Percentiles rank a stretch among this genome's conserved stretches.
Conservation (phyloP, 2,329 filamentous ascomycete genomes). For the Pseudocercospora musae region DNA sequence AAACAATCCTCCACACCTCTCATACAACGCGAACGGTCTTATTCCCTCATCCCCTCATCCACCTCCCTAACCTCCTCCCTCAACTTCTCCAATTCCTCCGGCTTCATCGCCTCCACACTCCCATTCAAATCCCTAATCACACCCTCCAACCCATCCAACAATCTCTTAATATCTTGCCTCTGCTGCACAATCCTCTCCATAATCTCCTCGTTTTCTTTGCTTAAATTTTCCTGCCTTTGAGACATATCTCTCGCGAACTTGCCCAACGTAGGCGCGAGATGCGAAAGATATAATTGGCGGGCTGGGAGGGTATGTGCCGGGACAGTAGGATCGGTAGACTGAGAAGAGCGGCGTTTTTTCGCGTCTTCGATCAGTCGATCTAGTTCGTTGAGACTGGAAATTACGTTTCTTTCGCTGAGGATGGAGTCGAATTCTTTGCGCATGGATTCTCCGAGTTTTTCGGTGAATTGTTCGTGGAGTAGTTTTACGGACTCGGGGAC, state of each 20-base stretch:
- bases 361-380: conserved; percentile 60
- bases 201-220: conserved; percentile 53
- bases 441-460: conserved; percentile 53
- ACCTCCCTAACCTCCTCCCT: conserved; percentile 29
- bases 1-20: not conserved
- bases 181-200: conserved; percentile 52
- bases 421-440: conserved; percentile 59
- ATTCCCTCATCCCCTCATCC: conserved; percentile 27
- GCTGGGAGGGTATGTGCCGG: conserved; percentile 60
- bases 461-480: conserved; percentile 57
- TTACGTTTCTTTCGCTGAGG: conserved; percentile 53
- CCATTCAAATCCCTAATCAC: conserved; percentile 57
- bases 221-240: conserved; percentile 48
- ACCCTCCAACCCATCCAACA: conserved; percentile 54
- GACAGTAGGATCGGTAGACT: too few species aligned
- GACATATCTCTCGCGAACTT: conserved; percentile 50
- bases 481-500: conserved; percentile 55
- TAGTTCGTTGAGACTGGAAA: conserved; percentile 58
- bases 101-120: conserved; percentile 41
- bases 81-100: conserved; percentile 31
- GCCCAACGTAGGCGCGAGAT: conserved; percentile 56
- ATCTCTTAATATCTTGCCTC: conserved; percentile 54
- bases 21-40: not conserved
- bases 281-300: conserved; percentile 55
- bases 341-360: conserved; percentile 51